Evolutionary conservation across 2,329 filamentous ascomycete genomes (phyloP), one percentile per base, ranked within the genome.

Genomic region (Diaporthe helianthi): DNA sequence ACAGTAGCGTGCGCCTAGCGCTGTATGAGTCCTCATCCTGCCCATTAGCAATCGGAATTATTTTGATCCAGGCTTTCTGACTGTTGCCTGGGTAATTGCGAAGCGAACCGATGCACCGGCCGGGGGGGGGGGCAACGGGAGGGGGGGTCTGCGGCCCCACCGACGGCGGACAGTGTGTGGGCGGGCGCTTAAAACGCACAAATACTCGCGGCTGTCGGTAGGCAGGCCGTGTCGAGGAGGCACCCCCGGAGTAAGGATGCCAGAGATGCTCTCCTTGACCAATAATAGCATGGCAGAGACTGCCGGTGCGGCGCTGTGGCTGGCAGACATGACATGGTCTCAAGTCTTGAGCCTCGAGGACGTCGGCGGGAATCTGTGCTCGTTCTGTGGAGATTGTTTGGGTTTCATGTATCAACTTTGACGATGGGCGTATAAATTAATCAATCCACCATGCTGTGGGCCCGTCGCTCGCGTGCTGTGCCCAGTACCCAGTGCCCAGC

Each of bases 181-280:
- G 53, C 22, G 3, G 41, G 58, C 41, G 41, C 58, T 47, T 47
- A 26, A 26, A 15, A 17, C 47, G 55, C 55, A 29, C 41, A 47
- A 12, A 24, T 31, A n/a, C 29, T 47, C 41, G 58, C 58, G 58
- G 58, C 58, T 47, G 41, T 61, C 58, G 58, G 58, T 47, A 36
- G 17, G 19, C 12, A 47, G 12, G 31, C 58, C 44, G 44, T 33
- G 58, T 22, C 22, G 58, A 61, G 41, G 44, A 61, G 26, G 17
- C 6, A 22, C 41, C 4, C n/a, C 17, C n/a, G n/a, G n/a, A n/a
- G n/a, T n/a, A n/a, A n/a, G n/a, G n/a, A n/a, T 4, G 19, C 38
- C n/a, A 41, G 26, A 15, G 26, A 46, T 61, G 17, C 24, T 5
- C 26, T 22, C 22, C 29, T 22, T 29, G 7, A 33, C 41, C 36